These are phyloP conservation scores for Pseudocercospora eumusae DNA, from an alignment of 2,329 filamentous ascomycete genomes.

Conservation along the genomic window DNA sequence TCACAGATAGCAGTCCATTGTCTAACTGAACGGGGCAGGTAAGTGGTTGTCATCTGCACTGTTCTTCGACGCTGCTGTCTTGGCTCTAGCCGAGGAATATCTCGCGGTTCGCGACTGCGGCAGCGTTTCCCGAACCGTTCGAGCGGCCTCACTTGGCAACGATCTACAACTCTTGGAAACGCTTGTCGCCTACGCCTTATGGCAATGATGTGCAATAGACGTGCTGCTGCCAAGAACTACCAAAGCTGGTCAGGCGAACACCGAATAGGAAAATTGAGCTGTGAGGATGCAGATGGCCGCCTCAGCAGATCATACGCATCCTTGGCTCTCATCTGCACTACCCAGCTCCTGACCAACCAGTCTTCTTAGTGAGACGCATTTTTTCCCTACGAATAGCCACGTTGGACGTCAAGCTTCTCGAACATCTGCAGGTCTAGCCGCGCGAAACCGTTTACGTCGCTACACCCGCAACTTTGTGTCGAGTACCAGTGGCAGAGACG, in stretches of 20 bases:
- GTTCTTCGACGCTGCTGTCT: neutral
- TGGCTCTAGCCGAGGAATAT: slow-evolving; percentile 7
- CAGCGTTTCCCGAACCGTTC: slow-evolving; percentile 3
- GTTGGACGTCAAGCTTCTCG: slow-evolving; percentile 7
- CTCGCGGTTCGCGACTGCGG: neutral
- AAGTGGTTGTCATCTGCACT: slow-evolving; percentile 8
- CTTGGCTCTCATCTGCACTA: slow-evolving; percentile 2
- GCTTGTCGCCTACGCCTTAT: slow-evolving; percentile 19
- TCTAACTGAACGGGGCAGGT: slow-evolving; percentile 21
- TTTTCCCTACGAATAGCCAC: slow-evolving; percentile 8
- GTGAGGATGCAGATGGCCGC: slow-evolving; percentile 1
- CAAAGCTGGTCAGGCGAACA: slow-evolving; percentile 13
- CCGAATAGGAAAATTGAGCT: slow-evolving; percentile 1
- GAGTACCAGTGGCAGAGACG: neutral
- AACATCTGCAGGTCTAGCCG: slow-evolving; percentile 12
- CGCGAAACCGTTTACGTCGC: slow-evolving; percentile 11
- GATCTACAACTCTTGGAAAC: slow-evolving; percentile 8
- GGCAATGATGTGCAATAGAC: slow-evolving; percentile 11
- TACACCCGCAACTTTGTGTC: slow-evolving; percentile 15
- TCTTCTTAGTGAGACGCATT: neutral
- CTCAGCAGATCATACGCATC: slow-evolving; percentile 12
- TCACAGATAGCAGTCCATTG: neutral
- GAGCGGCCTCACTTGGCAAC: slow-evolving; percentile 2
- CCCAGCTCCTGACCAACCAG: slow-evolving; percentile 7
- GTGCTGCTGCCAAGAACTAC: slow-evolving; percentile 12